Percentiles rank a stretch among this genome's conserved stretches.
These are phyloP conservation scores for Vigna unguiculata DNA, from an alignment of 306 rosid species.

Conservation along the genomic window DNA sequence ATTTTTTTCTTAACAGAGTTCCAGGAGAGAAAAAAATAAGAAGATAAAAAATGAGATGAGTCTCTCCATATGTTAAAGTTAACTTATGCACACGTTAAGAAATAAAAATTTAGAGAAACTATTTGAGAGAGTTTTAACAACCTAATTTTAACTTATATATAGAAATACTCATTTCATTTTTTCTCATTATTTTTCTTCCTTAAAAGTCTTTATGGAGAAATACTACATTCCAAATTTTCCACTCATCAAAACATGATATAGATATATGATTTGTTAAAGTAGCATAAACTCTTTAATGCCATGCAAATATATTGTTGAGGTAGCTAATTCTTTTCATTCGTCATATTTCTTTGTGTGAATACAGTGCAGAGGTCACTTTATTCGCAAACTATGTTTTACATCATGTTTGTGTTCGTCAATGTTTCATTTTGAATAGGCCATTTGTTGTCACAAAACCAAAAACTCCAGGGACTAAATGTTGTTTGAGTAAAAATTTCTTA, in stretches of 20 bases:
- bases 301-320: not conserved
- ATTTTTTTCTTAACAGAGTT: too few relatives aligned
- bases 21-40: too few relatives aligned
- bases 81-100: too few relatives aligned
- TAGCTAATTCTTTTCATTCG: not conserved
- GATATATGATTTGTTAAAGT: not conserved
- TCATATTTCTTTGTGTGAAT: constrained; percentile 23
- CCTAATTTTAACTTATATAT: too few relatives aligned
- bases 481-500: not conserved
- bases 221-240: not conserved
- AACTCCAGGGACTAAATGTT: not conserved
- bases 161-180: too few relatives aligned
- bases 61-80: too few relatives aligned
- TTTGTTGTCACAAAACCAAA: constrained; percentile 1
- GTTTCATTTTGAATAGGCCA: constrained; percentile 17
- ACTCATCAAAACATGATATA: not conserved
- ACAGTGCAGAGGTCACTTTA: constrained; percentile 6
- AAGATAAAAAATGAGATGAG: too few relatives aligned
- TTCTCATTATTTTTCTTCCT: too few relatives aligned
- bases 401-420: not conserved
- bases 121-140: too few relatives aligned
- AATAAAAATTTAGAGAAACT: too few relatives aligned
- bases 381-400: not conserved
- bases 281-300: not conserved
- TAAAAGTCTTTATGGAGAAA: too few relatives aligned